Evolutionary conservation across 805 yeast species (phyloP).

Genomic region (Candida ortonii): DNA sequence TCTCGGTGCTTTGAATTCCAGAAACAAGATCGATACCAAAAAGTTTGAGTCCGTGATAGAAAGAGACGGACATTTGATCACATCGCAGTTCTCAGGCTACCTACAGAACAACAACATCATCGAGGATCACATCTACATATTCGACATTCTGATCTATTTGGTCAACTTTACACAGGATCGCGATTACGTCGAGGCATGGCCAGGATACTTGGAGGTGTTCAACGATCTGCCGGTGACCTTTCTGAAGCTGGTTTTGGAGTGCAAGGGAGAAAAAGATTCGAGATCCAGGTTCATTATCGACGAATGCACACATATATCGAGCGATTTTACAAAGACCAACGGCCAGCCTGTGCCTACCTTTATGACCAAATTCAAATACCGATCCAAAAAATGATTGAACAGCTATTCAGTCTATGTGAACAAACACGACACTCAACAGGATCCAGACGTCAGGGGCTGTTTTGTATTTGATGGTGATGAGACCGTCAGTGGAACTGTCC

Average conservation of each 20-base stretch:
- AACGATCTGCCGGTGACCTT: conserved; percentile 77
- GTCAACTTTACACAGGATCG: conserved; percentile 43
- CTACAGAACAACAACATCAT: conserved; percentile 31
- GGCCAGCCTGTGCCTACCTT: conserved; percentile 15
- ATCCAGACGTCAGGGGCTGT: conserved; percentile 18
- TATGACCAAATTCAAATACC: conserved; percentile 18
- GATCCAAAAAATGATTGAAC: conserved; percentile 8
- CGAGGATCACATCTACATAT: conserved; percentile 50
- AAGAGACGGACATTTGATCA: conserved; percentile 58
- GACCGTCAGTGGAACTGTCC: conserved; percentile 57
- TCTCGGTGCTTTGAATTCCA: conserved; percentile 25
- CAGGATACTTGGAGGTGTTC: conserved; percentile 56
- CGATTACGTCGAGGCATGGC: conserved; percentile 41
- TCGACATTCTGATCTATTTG: conserved; percentile 62
- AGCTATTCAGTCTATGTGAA: conserved; percentile 13
- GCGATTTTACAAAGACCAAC: conserved; percentile 8
- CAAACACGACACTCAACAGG: conserved; percentile 34
- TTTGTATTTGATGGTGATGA: conserved; percentile 35
- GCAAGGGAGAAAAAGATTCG: conserved; percentile 37
- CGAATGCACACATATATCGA: conserved; percentile 23
- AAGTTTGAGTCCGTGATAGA: conserved; percentile 48
- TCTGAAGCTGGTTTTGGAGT: conserved; percentile 58
- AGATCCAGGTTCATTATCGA: conserved; percentile 24
- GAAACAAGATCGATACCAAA: conserved; percentile 28
- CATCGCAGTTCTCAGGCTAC: conserved; percentile 48